phyloP scores from a whole-genome alignment of 2,329 filamentous ascomycete species.

The Ophiostoma angusticollis region DNA sequence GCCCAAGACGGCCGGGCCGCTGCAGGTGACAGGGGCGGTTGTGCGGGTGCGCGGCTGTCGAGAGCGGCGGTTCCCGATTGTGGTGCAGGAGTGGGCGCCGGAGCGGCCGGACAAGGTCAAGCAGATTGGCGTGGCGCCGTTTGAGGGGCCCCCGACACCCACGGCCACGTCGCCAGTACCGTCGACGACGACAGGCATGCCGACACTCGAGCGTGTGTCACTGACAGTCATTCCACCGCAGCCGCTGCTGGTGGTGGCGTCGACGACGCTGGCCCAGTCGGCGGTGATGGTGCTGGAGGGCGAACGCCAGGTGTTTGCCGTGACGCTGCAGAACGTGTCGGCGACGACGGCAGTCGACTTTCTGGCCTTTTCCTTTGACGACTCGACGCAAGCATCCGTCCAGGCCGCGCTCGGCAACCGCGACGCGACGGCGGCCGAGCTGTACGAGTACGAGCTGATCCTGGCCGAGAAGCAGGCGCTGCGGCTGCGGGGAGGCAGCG shows the following conservation, averaged over 20 bases:
- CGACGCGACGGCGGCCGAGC: constrained; percentile 62
- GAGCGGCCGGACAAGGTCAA: constrained; percentile 63
- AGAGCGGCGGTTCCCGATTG: constrained; percentile 73
- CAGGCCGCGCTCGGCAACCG: constrained; percentile 63
- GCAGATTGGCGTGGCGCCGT: constrained; percentile 50
- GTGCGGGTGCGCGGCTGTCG: constrained; percentile 73
- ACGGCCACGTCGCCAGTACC: constrained; percentile 5
- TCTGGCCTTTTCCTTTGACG: constrained; percentile 75
- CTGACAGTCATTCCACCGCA: constrained; percentile 70
- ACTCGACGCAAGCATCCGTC: constrained; percentile 69
- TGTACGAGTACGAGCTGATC: constrained; percentile 77
- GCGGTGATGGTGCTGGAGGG: constrained; percentile 90
- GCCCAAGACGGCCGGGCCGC: constrained; percentile 51
- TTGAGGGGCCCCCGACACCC: constrained; percentile 18
- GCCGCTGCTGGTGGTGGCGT: constrained; percentile 63
- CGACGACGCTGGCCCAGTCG: constrained; percentile 67
- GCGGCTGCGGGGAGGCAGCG: constrained; percentile 26
- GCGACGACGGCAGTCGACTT: constrained; percentile 62
- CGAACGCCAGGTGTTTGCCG: constrained; percentile 62
- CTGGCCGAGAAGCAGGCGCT: constrained; percentile 62
- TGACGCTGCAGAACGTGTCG: constrained; percentile 72
- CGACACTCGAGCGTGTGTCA: constrained; percentile 36
- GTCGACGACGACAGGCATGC: constrained; percentile 14
- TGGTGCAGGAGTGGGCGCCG: constrained; percentile 62
- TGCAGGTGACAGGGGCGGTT: constrained; percentile 65